Evolutionary conservation across 2,329 filamentous ascomycete species (phyloP).

Genomic region (Aspergillus thermomutatus): DNA sequence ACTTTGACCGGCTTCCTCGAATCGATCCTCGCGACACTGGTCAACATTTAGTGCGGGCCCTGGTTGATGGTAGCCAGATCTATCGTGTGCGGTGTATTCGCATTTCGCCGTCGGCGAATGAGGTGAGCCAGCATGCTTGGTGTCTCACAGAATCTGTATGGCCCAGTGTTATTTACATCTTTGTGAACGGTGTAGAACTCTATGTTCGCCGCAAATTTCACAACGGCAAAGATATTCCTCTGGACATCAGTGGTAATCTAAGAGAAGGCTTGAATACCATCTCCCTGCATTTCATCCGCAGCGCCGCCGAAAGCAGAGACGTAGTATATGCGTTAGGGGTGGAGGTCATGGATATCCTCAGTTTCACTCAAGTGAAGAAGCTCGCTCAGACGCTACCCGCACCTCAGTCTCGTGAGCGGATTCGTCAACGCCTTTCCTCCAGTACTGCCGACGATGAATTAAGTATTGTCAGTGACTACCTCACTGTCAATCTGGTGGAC

Average conservation of each 20-base stretch:
- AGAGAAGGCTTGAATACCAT: constrained; percentile 60
- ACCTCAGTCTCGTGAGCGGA: constrained; percentile 53
- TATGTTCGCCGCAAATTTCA: constrained; percentile 64
- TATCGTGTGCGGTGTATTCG: constrained; percentile 69
- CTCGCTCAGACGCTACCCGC: constrained; percentile 43
- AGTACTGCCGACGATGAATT: constrained; percentile 57
- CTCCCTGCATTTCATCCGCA: constrained; percentile 48
- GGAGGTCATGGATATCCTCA: constrained; percentile 62
- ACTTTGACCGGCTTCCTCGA: constrained; percentile 33
- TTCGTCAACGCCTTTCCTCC: constrained; percentile 51
- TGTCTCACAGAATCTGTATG: constrained; percentile 61
- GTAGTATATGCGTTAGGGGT: constrained; percentile 62
- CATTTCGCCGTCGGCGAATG: constrained; percentile 27
- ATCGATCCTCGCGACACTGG: constrained; percentile 13
- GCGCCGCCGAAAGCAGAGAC: constrained; percentile 30
- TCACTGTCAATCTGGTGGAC: constrained; percentile 64
- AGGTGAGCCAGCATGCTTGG: constrained; percentile 56
- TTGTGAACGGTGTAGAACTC: constrained; percentile 61
- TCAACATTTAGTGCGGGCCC: constrained; percentile 28
- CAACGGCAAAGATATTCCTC: constrained; percentile 70
- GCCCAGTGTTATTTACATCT: constrained; percentile 68
- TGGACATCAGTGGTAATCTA: constrained; percentile 67
- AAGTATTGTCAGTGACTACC: constrained; percentile 53
- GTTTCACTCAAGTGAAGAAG: constrained; percentile 37
- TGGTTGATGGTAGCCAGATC: constrained; percentile 53